Evolutionary conservation across 148 eudicot species (phyloP), one percentile per base, ranked within the genome.

Genomic region (Rhododendron ovatum): DNA sequence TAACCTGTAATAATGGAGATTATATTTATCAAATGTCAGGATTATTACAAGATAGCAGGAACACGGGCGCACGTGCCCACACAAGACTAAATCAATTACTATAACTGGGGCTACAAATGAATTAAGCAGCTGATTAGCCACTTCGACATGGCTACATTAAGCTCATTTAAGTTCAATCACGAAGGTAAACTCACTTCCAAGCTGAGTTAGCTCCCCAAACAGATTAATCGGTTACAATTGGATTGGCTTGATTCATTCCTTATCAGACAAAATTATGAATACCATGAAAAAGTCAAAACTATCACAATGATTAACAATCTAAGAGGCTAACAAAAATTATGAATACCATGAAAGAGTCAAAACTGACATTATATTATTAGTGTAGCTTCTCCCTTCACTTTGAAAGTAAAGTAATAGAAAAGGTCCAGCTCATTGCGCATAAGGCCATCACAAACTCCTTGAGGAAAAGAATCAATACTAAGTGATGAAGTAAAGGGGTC

Each of bases 1-100:
- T 82, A 57, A 94, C 93, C 99, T 97, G 91, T 45, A 61, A 87
- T 67, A 82, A 55, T 1, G 7, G 13, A 81, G 33, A 82, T 17
- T 18, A 77, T 63, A 50, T 81, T 53, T 75, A 85, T 75, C 51
- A 91, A 79, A 78, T 48, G 35, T 13, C 35, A 71, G 24, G 57
- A 55, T n/a, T 73, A 26, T 39, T 43, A 43, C 83, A 50, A 37
- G 48, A 67, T 48, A 81, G n/a, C 13, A 51, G 20, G 6, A 30
- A 28, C 6, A 11, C n/a, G 2, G 1, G 24, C 47, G 8, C 7
- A 0, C 10, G 7, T 14, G 0, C 3, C 30, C 76, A 30, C 18
- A 28, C 17, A 75, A 71, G 20, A 13, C 76, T 37, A 37, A n/a
- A 75, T 75, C 4, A 33, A 82, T 22, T 24, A 69, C 79, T 26